phyloP scores from a whole-genome alignment of 148 eudicot genomes.

The Mesembryanthemum crystallinum region DNA sequence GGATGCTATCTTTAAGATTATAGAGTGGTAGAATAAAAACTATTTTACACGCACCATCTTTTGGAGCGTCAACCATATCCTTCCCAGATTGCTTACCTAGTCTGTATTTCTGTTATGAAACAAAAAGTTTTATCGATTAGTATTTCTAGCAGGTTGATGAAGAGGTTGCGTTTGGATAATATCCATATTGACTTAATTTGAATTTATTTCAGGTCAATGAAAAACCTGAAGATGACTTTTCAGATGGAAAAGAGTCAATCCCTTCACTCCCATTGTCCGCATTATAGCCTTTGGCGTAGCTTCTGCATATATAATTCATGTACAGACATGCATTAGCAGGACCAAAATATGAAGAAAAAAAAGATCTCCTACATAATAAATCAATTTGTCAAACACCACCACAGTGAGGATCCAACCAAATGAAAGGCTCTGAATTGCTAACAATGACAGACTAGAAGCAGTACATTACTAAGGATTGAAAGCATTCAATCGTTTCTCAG shows the following conservation, averaged over 20 bases:
- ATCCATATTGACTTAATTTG: background rate
- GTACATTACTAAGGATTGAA: background rate
- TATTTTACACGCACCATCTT: constrained; percentile 61
- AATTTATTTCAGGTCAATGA: background rate
- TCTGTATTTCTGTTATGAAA: constrained; percentile 71
- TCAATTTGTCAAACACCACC: background rate
- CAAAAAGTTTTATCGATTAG: constrained; percentile 19
- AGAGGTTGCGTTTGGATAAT: background rate
- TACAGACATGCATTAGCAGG: constrained; percentile 18
- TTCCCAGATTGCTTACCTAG: constrained; percentile 86
- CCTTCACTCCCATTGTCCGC: constrained; percentile 90
- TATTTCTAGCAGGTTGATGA: background rate
- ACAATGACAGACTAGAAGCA: background rate
- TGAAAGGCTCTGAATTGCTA: background rate
- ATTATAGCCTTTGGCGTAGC: constrained; percentile 78
- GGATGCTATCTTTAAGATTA: constrained; percentile 6
- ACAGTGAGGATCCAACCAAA: background rate
- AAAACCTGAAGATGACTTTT: constrained; percentile 78
- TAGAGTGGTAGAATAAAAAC: constrained; percentile 11
- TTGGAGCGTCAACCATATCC: constrained; percentile 66
- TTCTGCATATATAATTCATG: constrained; percentile 46
- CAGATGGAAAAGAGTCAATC: constrained; percentile 78
- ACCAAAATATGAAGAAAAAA: background rate
- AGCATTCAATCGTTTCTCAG: too few species aligned
- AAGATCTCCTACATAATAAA: background rate